Percentiles rank a stretch among this genome's conserved stretches.
These are phyloP conservation scores for Albophoma yamanashiensis DNA, from an alignment of 2,329 filamentous ascomycete genomes.

Conservation along the genomic window DNA sequence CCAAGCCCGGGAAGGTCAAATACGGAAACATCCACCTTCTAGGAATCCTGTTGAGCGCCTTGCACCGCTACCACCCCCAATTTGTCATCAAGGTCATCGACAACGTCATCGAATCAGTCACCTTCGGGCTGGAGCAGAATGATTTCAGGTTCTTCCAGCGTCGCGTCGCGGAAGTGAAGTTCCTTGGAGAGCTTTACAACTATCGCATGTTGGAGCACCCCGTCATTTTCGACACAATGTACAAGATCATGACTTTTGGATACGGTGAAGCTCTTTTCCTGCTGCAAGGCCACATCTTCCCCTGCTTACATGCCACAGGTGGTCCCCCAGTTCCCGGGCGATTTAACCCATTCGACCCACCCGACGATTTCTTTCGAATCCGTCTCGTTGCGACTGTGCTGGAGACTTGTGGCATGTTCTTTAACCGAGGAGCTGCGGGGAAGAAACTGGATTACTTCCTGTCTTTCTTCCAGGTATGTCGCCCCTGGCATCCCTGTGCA, in stretches of 20 bases:
- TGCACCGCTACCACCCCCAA: slow-evolving; percentile 84
- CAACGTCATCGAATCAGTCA: slow-evolving; percentile 79
- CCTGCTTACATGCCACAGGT: slow-evolving; percentile 29
- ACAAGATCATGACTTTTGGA: slow-evolving; percentile 88
- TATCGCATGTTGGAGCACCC: slow-evolving; percentile 95
- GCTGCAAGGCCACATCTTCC: not conserved
- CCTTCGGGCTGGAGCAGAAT: slow-evolving; percentile 81
- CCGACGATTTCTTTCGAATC: slow-evolving; percentile 94
- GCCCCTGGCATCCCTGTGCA: not conserved
- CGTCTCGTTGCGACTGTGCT: slow-evolving; percentile 80
- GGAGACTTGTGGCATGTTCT: slow-evolving; percentile 94
- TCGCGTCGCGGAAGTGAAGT: slow-evolving; percentile 90
- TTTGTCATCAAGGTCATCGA: slow-evolving; percentile 92
- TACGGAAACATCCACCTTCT: slow-evolving; percentile 94
- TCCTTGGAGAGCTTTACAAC: slow-evolving; percentile 92
- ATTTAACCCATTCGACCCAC: slow-evolving; percentile 69
- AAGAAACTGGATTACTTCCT: slow-evolving; percentile 98
- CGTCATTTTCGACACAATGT: slow-evolving; percentile 90
- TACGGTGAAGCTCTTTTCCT: slow-evolving; percentile 46
- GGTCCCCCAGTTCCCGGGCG: slow-evolving; percentile 73
- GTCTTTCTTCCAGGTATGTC: slow-evolving; percentile 71
- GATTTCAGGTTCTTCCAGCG: slow-evolving; percentile 97
- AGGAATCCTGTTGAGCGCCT: slow-evolving; percentile 75
- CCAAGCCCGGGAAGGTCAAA: slow-evolving; percentile 93
- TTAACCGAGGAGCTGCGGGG: slow-evolving; percentile 82